Conservation (phyloP, 441 rosid species). For the Gossypium gossypioides region DNA sequence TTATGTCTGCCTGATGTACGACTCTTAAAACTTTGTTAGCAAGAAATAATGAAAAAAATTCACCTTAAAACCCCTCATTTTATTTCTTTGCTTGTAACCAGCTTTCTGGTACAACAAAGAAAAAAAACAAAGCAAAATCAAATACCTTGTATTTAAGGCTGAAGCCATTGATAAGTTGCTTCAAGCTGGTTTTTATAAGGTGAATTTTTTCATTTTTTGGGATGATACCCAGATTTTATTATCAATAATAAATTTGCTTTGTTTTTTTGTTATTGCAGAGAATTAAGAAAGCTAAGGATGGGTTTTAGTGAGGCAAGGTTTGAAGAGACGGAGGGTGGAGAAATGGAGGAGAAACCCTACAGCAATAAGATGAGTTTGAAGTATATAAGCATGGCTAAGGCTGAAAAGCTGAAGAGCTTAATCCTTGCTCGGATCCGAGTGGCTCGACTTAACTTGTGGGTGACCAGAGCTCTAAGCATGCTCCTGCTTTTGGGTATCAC, state of each 20-base stretch:
- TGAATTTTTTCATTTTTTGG: not conserved
- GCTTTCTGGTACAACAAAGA: not conserved
- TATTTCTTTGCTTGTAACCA: not conserved
- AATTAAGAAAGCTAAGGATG: not conserved
- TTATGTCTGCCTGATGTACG: conserved; percentile 1
- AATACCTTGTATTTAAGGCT: not conserved
- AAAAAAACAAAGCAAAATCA: not conserved
- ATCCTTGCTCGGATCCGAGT: conserved; percentile 6
- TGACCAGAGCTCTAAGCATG: conserved; percentile 10
- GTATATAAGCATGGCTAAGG: conserved; percentile 12
- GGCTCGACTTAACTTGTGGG: conserved; percentile 19
- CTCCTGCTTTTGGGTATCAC: conserved; percentile 25
- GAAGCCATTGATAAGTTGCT: not conserved
- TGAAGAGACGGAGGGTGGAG: conserved; percentile 5
- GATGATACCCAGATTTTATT: not conserved
- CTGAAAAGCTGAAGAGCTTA: conserved; percentile 15
- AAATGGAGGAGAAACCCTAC: conserved; percentile 19
- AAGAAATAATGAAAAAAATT: not conserved
- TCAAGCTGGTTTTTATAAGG: conserved; percentile 1
- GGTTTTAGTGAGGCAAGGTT: not conserved
- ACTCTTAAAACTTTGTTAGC: not conserved
- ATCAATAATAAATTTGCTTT: not conserved
- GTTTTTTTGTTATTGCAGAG: conserved; percentile 4
- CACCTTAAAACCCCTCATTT: not conserved
- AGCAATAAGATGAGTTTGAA: conserved; percentile 6